Conservation (phyloP, 345 rosid species). For the Pistacia vera region DNA sequence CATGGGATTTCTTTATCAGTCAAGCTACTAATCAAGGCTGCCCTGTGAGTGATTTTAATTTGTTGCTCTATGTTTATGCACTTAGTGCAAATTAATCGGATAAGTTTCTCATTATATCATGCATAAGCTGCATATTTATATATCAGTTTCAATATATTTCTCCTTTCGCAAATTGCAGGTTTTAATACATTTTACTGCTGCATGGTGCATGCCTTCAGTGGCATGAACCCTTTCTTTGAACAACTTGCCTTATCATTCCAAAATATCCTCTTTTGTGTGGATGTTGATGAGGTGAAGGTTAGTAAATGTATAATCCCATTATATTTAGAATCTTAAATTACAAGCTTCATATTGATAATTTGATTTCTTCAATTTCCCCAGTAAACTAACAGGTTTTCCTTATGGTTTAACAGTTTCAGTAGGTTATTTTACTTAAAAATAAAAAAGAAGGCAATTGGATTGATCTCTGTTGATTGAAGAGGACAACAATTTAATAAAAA, state of each 20-base stretch:
- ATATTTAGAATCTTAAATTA: neutral
- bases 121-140: neutral
- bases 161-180: slow-evolving; percentile 24
- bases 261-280: slow-evolving; percentile 38
- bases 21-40: slow-evolving; percentile 34
- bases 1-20: slow-evolving; percentile 41
- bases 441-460: too few relatives aligned
- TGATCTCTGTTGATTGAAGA: neutral
- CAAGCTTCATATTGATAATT: neutral
- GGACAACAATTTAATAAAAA: neutral
- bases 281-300: slow-evolving; percentile 56
- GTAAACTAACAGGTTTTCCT: neutral
- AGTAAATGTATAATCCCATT: too few relatives aligned
- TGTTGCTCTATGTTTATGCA: neutral
- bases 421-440: too few relatives aligned
- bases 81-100: neutral
- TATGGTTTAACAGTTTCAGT: too few relatives aligned
- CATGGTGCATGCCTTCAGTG: slow-evolving; percentile 57
- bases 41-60: slow-evolving; percentile 28
- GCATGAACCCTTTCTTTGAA: slow-evolving; percentile 48
- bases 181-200: slow-evolving; percentile 50
- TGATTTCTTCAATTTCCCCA: neutral
- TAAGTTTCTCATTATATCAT: too few relatives aligned
- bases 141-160: neutral
- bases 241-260: slow-evolving; percentile 34